Evolutionary conservation across 768 basidiomycete genomes (phyloP).

Genomic region (Suillus bovinus): DNA sequence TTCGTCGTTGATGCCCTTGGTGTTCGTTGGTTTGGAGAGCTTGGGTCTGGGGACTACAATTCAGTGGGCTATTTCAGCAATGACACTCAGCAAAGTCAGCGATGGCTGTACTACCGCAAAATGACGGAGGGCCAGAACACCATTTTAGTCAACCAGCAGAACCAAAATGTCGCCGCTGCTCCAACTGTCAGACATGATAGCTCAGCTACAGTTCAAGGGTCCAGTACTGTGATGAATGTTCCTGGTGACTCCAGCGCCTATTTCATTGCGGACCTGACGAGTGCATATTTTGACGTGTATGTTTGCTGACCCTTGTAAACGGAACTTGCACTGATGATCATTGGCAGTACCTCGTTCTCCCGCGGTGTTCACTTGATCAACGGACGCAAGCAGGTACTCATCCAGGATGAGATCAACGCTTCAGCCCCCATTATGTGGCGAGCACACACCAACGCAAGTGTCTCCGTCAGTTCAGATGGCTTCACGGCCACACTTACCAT

Average conservation of each 20-base stretch:
- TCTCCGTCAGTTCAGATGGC: slow-evolving; percentile 51
- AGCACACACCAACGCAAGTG: slow-evolving; percentile 94
- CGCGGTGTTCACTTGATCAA: slow-evolving; percentile 89
- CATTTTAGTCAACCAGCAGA: slow-evolving; percentile 67
- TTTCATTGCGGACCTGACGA: slow-evolving; percentile 75
- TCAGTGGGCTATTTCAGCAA: slow-evolving; percentile 75
- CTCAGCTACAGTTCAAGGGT: slow-evolving; percentile 71
- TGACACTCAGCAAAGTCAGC: slow-evolving; percentile 63
- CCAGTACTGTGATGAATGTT: slow-evolving; percentile 74
- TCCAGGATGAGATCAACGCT: slow-evolving; percentile 88
- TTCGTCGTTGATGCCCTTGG: slow-evolving; percentile 96
- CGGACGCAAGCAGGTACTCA: slow-evolving; percentile 78
- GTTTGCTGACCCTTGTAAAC: slow-evolving; percentile 27
- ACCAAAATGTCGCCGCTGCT: slow-evolving; percentile 76
- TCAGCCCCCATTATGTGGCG: slow-evolving; percentile 75
- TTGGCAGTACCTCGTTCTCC: slow-evolving; percentile 60
- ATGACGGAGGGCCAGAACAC: slow-evolving; percentile 98
- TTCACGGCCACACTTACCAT: slow-evolving; percentile 75
- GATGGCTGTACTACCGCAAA: slow-evolving; percentile 96
- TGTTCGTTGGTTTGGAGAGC: slow-evolving; percentile 92
- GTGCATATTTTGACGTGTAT: slow-evolving; percentile 75
- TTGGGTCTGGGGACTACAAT: slow-evolving; percentile 86
- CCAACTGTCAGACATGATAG: slow-evolving; percentile 57
- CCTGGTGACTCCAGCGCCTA: slow-evolving; percentile 74
- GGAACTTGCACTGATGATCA: slow-evolving; percentile 18